Percentiles rank a stretch among this genome's conserved stretches.
phyloP scores from a whole-genome alignment of 2,329 filamentous ascomycete species.

The Aspergillus quadrilineatus region DNA sequence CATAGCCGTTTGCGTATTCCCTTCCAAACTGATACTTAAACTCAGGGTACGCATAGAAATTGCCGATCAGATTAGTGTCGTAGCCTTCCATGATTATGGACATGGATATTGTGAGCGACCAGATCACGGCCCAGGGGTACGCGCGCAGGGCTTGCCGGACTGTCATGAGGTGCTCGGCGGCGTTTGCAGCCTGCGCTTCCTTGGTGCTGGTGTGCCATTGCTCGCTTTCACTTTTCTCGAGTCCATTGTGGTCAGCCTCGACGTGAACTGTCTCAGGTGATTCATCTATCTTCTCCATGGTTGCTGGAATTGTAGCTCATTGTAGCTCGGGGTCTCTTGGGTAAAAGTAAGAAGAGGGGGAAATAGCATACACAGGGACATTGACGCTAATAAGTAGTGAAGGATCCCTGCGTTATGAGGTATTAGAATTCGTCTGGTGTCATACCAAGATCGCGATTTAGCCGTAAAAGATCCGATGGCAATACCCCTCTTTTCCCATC shows the following conservation, averaged over 20 bases:
- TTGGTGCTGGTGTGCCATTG: constrained; percentile 1
- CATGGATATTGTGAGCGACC: constrained; percentile 44
- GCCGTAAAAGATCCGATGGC: background rate
- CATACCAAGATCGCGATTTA: background rate
- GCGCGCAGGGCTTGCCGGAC: constrained; percentile 14
- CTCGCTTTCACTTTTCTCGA: background rate
- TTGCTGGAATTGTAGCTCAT: background rate
- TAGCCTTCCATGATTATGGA: constrained; percentile 55
- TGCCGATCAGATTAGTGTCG: constrained; percentile 51
- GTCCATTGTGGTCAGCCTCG: background rate
- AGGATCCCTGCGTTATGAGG: background rate
- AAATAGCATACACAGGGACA: background rate
- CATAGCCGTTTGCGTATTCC: constrained; percentile 30
- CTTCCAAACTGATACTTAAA: constrained; percentile 43
- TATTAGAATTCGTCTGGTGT: background rate
- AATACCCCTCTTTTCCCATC: background rate
- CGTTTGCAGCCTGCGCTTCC: constrained; percentile 12
- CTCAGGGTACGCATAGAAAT: constrained; percentile 48
- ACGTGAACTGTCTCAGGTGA: background rate
- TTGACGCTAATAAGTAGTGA: background rate
- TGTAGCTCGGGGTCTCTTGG: background rate
- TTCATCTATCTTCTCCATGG: constrained; percentile 1
- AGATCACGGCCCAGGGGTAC: constrained; percentile 30
- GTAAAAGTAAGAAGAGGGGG: background rate
- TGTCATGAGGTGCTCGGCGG: constrained; percentile 14